Evolutionary conservation across 345 rosid genomes (phyloP), one percentile per base, ranked within the genome.

Genomic region (Draba incana): DNA sequence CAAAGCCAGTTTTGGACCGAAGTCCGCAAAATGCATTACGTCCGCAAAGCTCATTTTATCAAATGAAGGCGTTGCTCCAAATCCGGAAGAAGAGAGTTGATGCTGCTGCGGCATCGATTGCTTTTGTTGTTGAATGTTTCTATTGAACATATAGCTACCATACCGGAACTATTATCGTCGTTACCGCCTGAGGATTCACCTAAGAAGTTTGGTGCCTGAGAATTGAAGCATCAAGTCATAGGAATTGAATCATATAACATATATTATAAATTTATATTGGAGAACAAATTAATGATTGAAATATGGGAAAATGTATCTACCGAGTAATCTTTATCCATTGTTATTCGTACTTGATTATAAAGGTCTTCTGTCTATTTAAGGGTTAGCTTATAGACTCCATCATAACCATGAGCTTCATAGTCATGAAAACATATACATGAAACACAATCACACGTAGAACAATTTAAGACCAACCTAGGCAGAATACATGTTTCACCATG

Each of bases 1-100:
- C 46, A 88, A 74, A 13, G 83, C 83, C 43, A 86, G 49, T 78
- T 88, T 90, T 0, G 97, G 89, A 45, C 98, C 90, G 1, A 86
- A 93, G 67, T 92, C 97, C 0, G 94, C 87, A 38, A 93, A 88
- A 31, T 88, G 97, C 98, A 90, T 90, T 68, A 88, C 92, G 61
- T 90, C 97, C 2, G 90, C 88, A 9, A 90, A 90, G 79, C 88
- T 86, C 64, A 86, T 61, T 64, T 83, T 88, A 42, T 92, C 98
- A 3, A 87, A 78, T 44, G 89, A 75, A 60, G 81, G 44, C 14
- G 92, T 74, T 33, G 79, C 42, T 57, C 64, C 72, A 51, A 84
- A 82, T 51, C 82, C 82, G 0, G 80, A 61, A 16, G 87, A 65
- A 56, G 77, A 74, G 14, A 79, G 79, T n/a, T 82, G 86, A 0